Conservation (phyloP, 2,329 filamentous ascomycete genomes). For the Monosporascus sp. region DNA sequence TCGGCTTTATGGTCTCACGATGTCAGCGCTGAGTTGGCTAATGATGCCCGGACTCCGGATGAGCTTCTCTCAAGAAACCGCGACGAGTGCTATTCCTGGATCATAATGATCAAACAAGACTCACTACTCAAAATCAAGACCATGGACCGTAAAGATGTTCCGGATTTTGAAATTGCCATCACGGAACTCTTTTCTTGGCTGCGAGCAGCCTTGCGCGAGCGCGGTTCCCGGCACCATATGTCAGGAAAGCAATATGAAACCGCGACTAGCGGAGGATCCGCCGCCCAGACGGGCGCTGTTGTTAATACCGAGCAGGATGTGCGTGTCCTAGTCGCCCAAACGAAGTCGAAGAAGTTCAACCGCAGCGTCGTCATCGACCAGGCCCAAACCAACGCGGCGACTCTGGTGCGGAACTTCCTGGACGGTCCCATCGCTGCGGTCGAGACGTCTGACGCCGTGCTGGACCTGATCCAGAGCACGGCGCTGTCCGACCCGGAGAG, state of each 20-base stretch:
- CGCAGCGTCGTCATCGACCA: conserved; percentile 81
- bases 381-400: conserved; percentile 54
- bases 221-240: conserved; percentile 48
- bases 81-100: conserved; percentile 77
- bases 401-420: conserved; percentile 65
- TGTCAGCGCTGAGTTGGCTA: conserved; percentile 83
- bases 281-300: conserved; percentile 16
- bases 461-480: conserved; percentile 71
- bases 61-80: conserved; percentile 72
- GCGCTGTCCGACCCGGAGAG: conserved; percentile 73
- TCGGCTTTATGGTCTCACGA: conserved; percentile 76
- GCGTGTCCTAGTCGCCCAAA: conserved; percentile 76
- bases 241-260: conserved; percentile 15
- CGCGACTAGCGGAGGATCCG: conserved; percentile 12
- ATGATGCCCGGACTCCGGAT: conserved; percentile 73
- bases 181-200: conserved; percentile 76
- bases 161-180: conserved; percentile 70
- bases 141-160: conserved; percentile 67
- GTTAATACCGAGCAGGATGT: conserved; percentile 63
- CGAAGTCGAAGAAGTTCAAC: conserved; percentile 87
- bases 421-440: conserved; percentile 81
- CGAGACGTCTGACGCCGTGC: conserved; percentile 78
- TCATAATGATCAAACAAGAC: conserved; percentile 81
- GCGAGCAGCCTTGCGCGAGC: conserved; percentile 74
- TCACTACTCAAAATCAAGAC: conserved; percentile 74